Base-by-base conservation (phyloP, 2,329 filamentous ascomycete genomes). In the Microsporum audouinii region DNA sequence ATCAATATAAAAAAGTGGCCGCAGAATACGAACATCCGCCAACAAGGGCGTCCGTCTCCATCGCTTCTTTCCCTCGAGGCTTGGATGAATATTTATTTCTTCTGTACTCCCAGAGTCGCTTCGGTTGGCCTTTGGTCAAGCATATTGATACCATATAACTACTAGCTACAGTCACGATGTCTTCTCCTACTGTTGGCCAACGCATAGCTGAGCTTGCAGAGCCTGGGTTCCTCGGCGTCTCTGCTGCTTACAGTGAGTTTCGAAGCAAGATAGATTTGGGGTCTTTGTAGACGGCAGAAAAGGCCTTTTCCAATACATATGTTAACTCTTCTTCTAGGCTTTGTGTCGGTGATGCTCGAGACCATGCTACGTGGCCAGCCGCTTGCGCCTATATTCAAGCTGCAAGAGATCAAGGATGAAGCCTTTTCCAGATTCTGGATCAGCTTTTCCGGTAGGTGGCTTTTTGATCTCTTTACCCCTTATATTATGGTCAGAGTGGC, bases 371-470 rank as follows among this genome's bases (percentile, higher is more conserved):
- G 67, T 1, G 73, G 73, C 14, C 66, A 74, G 57, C 36, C 73
- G 23, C 66, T 75, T n/a, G 70, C 72, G 1, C 72, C 72, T 1
- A 60, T 75, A 17, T 63, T 71, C 1, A 68, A 71, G 10, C 64
- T 69, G 2, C 58, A 60, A 6, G 65, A 67, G 63, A 66, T 77
- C 5, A 70, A 73, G 23, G 72, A 75, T 57, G 73, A 76, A 62
- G 70, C 73, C 5, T 77, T 77, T 64, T 70, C 71, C 14, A 68
- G 67, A 17, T 76, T 76, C 65, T 77, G 75, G 75, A 66, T 75
- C 45, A 68, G 71, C 14, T 72, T 73, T 60, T 73, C 68, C 12
- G 66, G 73, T 76, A 59, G 65, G 68, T n/a, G 29, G 5, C 17
- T 23, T 23, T 23, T 23, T 23, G 17, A 23, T 23, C 34, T 36